These are phyloP conservation scores for Phaseolus lunatus DNA, from an alignment of 306 rosid genomes.

Conservation along the genomic window DNA sequence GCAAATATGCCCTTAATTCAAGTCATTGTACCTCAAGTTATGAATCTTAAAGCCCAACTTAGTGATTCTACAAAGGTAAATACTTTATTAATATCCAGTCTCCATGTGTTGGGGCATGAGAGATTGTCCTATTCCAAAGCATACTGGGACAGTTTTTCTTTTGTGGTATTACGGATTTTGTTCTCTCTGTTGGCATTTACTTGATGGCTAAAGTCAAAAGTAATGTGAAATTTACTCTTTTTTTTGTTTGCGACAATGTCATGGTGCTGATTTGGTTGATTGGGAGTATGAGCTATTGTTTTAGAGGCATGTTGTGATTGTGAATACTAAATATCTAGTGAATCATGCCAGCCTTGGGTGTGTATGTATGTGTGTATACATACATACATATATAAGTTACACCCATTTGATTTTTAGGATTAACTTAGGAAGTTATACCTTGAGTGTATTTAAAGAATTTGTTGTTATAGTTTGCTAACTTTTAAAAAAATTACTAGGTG, in stretches of 20 bases:
- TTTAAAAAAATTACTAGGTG: no score
- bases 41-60: conserved; percentile 91
- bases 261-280: conserved; percentile 29
- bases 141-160: background rate
- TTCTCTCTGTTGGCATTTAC: conserved; percentile 24
- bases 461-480: no score
- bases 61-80: conserved; percentile 92
- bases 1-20: conserved; percentile 92
- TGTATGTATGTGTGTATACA: no score
- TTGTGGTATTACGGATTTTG: conserved; percentile 9
- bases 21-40: conserved; percentile 93
- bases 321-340: conserved; percentile 8
- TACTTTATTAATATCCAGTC: conserved; percentile 34
- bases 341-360: conserved; percentile 13
- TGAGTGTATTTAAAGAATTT: no score
- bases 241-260: background rate
- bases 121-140: conserved; percentile 29
- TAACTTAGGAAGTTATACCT: background rate
- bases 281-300: conserved; percentile 9
- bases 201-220: conserved; percentile 8
- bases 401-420: background rate
- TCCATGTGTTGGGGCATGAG: conserved; percentile 2
- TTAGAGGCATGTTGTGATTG: conserved; percentile 17
- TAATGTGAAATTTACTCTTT: conserved; percentile 4
- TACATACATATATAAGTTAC: no score